Percentiles rank a stretch among this genome's conserved stretches.
These are phyloP conservation scores for Lachancea kluyveri DNA, from an alignment of 805 yeast genomes.

Conservation along the genomic window DNA sequence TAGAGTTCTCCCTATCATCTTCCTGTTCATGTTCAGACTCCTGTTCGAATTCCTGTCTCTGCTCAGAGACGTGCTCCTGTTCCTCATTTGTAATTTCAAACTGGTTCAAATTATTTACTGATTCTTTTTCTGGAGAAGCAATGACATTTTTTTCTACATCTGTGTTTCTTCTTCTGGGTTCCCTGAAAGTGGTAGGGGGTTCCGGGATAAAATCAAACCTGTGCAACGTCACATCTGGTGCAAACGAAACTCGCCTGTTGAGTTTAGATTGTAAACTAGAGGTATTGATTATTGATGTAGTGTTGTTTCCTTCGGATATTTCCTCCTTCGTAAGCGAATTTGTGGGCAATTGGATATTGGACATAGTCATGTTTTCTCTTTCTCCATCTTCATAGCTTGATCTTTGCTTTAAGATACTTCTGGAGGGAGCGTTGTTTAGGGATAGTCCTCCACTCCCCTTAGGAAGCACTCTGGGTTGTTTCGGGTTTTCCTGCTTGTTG, in stretches of 20 bases:
- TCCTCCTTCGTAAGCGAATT: slow-evolving; percentile 9
- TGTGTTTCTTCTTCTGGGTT: slow-evolving; percentile 21
- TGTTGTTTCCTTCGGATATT: slow-evolving; percentile 22
- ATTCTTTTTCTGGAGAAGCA: too few species aligned
- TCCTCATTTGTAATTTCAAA: too few species aligned
- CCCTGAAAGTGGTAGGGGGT: slow-evolving; percentile 9
- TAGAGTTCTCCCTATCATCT: neutral
- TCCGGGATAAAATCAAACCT: slow-evolving; percentile 40
- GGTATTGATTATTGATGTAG: slow-evolving; percentile 25
- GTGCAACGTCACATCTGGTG: slow-evolving; percentile 66
- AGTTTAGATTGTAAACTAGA: slow-evolving; percentile 12
- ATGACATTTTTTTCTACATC: slow-evolving; percentile 1
- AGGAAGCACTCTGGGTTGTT: too few species aligned
- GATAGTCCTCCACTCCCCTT: too few species aligned
- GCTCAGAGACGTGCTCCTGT: too few species aligned
- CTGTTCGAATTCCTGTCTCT: too few species aligned
- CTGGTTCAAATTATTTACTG: too few species aligned
- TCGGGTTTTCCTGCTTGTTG: too few species aligned
- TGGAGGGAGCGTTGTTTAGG: too few species aligned
- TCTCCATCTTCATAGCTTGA: slow-evolving; percentile 3
- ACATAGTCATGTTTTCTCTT: slow-evolving; percentile 7
- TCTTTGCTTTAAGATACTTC: slow-evolving; percentile 9
- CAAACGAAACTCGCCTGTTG: slow-evolving; percentile 63
- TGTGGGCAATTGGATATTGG: slow-evolving; percentile 9
- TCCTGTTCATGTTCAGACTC: too few species aligned